phyloP scores from a whole-genome alignment of 495 filamentous ascomycete species.

The Niebla homalea region DNA sequence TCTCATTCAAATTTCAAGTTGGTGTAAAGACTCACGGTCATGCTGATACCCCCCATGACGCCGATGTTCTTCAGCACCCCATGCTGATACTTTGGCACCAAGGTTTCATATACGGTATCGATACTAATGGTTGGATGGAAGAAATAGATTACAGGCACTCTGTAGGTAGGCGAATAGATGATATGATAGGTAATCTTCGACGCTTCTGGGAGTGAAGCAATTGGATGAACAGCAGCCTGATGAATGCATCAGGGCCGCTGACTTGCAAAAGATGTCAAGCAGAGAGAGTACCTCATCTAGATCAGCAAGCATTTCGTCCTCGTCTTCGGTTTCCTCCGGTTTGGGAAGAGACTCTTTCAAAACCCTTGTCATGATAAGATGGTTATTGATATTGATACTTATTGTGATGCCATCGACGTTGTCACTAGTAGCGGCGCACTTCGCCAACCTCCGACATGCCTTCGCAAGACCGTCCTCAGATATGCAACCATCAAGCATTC shows the following conservation, averaged over 20 bases:
- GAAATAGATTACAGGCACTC: constrained; percentile 40
- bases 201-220: constrained; percentile 13
- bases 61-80: constrained; percentile 43
- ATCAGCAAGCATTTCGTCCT: constrained; percentile 16
- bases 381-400: too few species aligned
- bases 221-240: constrained; percentile 28
- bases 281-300: constrained; percentile 10
- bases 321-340: constrained; percentile 11
- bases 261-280: not conserved
- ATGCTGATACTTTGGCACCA: constrained; percentile 54
- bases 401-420: too few species aligned
- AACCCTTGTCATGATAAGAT: too few species aligned
- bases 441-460: too few species aligned
- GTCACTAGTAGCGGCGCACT: too few species aligned
- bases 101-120: constrained; percentile 52
- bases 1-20: constrained; percentile 28
- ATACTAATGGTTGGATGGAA: constrained; percentile 47
- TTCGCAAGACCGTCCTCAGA: too few species aligned
- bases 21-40: constrained; percentile 45
- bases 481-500: too few species aligned
- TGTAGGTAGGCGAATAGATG: constrained; percentile 34
- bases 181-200: constrained; percentile 39
- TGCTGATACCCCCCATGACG: constrained; percentile 61
- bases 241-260: not conserved
- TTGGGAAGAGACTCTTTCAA: too few species aligned